phyloP scores from a whole-genome alignment of 2,329 filamentous ascomycete species.

The Pestalotiopsis sp. region DNA sequence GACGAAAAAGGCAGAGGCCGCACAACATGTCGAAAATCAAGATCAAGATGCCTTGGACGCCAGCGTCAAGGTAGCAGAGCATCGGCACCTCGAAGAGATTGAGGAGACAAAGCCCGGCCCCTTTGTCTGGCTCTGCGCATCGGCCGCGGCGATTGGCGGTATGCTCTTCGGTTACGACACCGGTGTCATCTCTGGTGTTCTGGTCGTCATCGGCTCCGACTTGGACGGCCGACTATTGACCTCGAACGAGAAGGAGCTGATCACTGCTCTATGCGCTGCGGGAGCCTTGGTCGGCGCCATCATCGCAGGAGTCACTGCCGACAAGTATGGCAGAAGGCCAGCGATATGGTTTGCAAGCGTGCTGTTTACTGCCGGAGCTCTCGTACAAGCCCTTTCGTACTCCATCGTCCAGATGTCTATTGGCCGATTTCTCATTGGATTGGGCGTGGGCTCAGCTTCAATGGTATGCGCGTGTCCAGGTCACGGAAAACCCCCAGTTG shows the following conservation, averaged over 20 bases:
- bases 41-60: background rate
- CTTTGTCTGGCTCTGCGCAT: background rate
- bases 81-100: slow-evolving; percentile 1
- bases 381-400: slow-evolving; percentile 38
- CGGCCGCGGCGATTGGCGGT: background rate
- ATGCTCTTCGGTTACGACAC: slow-evolving; percentile 10
- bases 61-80: slow-evolving; percentile 1
- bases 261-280: slow-evolving; percentile 53
- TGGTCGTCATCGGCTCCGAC: slow-evolving; percentile 41
- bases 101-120: background rate
- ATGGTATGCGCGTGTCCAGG: slow-evolving; percentile 41
- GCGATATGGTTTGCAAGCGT: slow-evolving; percentile 43
- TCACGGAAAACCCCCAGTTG: background rate
- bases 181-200: slow-evolving; percentile 32
- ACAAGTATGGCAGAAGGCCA: slow-evolving; percentile 41
- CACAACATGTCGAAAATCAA: background rate
- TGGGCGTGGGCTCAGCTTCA: slow-evolving; percentile 50
- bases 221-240: slow-evolving; percentile 40
- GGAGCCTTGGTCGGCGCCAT: slow-evolving; percentile 48
- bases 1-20: background rate
- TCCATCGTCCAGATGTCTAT: slow-evolving; percentile 46
- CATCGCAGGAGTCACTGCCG: slow-evolving; percentile 37
- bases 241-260: slow-evolving; percentile 50
- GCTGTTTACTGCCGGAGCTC: slow-evolving; percentile 41
- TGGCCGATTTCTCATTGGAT: slow-evolving; percentile 48